Evolutionary conservation across 139 green algal species (phyloP).

Genomic region (Picochlorum costavermella): DNA sequence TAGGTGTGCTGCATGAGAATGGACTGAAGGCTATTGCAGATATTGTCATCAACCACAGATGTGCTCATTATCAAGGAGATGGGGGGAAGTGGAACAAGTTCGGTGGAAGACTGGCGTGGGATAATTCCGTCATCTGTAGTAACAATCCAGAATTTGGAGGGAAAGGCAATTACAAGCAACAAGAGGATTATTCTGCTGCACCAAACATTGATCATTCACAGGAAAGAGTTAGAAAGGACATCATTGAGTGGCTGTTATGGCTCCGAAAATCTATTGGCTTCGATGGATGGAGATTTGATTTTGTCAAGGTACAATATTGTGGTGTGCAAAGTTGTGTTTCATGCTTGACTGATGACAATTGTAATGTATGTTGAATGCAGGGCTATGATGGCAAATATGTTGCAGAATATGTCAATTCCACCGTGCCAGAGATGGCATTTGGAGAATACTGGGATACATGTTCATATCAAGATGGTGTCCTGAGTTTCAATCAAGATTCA

Average conservation of each 20-base stretch:
- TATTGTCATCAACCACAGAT: constrained; percentile 95
- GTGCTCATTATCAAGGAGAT: constrained; percentile 56
- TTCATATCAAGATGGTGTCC: constrained; percentile 86
- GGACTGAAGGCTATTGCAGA: constrained; percentile 82
- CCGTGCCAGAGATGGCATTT: constrained; percentile 78
- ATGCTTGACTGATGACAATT: background rate
- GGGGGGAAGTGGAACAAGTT: constrained; percentile 81
- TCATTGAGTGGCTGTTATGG: constrained; percentile 77
- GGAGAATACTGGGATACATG: constrained; percentile 95
- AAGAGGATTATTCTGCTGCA: constrained; percentile 82
- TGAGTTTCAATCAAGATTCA: constrained; percentile 93
- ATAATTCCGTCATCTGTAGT: constrained; percentile 63
- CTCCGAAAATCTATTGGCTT: constrained; percentile 82
- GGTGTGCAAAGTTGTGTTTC: background rate
- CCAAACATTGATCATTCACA: constrained; percentile 94
- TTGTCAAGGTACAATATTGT: constrained; percentile 57
- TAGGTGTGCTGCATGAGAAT: constrained; percentile 53
- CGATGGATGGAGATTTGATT: constrained; percentile 94
- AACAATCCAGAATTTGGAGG: constrained; percentile 85
- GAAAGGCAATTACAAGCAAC: constrained; percentile 59
- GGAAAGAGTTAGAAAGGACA: constrained; percentile 66
- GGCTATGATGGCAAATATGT: constrained; percentile 47
- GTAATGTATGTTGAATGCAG: background rate
- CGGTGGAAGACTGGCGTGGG: constrained; percentile 87
- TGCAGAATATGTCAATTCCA: constrained; percentile 74